These are phyloP conservation scores for Collybia sordida DNA, from an alignment of 768 basidiomycete species.

Conservation along the genomic window DNA sequence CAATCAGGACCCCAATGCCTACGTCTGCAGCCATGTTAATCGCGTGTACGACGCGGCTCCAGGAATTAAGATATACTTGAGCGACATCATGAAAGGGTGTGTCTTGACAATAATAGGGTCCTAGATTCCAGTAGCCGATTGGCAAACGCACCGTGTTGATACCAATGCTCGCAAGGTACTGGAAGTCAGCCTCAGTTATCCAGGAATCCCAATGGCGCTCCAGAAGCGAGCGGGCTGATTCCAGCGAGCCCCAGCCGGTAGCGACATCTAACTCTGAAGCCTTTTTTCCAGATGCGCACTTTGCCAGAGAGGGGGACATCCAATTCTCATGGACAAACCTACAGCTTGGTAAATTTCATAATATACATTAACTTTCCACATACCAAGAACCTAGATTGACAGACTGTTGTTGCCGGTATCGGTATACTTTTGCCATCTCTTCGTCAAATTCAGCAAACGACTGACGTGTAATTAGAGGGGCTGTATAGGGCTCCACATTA, in stretches of 20 bases:
- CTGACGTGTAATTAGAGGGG: conserved; percentile 29
- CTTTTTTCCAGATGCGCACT: conserved; percentile 50
- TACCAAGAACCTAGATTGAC: conserved; percentile 70
- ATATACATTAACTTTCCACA: conserved; percentile 3
- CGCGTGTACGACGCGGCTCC: conserved; percentile 61
- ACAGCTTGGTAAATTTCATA: background rate
- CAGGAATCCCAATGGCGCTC: conserved; percentile 81
- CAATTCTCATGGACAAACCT: conserved; percentile 77
- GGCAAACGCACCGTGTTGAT: conserved; percentile 69
- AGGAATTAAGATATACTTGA: conserved; percentile 61
- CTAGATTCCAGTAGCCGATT: conserved; percentile 63
- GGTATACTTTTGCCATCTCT: conserved; percentile 47
- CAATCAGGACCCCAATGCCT: conserved; percentile 69
- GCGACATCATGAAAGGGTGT: conserved; percentile 63
- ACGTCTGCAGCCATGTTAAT: conserved; percentile 57
- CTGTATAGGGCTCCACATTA: conserved; percentile 27
- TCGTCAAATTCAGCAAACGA: conserved; percentile 49
- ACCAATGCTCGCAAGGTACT: conserved; percentile 61
- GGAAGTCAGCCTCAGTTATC: conserved; percentile 64
- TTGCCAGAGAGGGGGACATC: conserved; percentile 71
- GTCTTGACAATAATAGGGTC: conserved; percentile 53
- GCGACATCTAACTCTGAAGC: conserved; percentile 68
- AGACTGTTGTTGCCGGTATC: conserved; percentile 62
- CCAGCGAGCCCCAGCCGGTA: conserved; percentile 51
- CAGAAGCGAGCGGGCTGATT: conserved; percentile 46